A percentile compares a stretch with the other conserved stretches of the same genome.
These are phyloP conservation scores for Trichosporon sp. DNA, from an alignment of 1,284 basidiomycete species.

Conservation along the genomic window DNA sequence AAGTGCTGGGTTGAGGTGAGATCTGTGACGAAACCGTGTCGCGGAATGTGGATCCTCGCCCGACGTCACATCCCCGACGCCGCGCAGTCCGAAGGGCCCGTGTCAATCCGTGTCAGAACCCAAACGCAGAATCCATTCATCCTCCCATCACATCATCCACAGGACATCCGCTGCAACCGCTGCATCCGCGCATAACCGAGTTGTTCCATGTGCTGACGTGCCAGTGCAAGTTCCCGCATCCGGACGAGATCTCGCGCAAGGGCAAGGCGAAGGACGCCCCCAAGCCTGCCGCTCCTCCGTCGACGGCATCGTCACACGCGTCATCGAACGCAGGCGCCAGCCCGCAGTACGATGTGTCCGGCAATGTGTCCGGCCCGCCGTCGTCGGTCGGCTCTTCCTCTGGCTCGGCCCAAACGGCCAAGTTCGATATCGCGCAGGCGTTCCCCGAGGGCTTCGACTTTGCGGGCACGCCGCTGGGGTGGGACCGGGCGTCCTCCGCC, in stretches of 20 bases:
- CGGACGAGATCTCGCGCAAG: conserved; percentile 16
- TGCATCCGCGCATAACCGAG: neutral
- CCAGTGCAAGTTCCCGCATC: conserved; percentile 36
- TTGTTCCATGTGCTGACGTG: neutral
- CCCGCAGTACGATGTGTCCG: neutral
- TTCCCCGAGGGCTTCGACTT: conserved; percentile 17
- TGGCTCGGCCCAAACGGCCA: neutral
- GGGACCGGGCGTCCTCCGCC: conserved; percentile 24
- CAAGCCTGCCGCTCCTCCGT: neutral
- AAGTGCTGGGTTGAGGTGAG: neutral
- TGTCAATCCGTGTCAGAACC: neutral
- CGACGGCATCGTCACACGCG: neutral
- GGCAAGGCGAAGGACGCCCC: conserved; percentile 9
- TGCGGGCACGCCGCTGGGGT: conserved; percentile 9
- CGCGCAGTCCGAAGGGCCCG: neutral
- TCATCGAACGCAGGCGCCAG: neutral
- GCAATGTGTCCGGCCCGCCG: neutral
- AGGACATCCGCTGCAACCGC: too few relatives aligned
- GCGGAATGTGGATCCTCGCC: conserved; percentile 1
- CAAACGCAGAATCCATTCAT: neutral
- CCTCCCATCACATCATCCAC: neutral
- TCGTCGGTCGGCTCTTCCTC: neutral
- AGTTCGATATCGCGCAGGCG: conserved; percentile 13
- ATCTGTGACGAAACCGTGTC: neutral
- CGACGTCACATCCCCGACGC: neutral